Evolutionary conservation across 1,284 basidiomycete species (phyloP), one percentile per base, ranked within the genome.

Genomic region (Gomphus bonarii): DNA sequence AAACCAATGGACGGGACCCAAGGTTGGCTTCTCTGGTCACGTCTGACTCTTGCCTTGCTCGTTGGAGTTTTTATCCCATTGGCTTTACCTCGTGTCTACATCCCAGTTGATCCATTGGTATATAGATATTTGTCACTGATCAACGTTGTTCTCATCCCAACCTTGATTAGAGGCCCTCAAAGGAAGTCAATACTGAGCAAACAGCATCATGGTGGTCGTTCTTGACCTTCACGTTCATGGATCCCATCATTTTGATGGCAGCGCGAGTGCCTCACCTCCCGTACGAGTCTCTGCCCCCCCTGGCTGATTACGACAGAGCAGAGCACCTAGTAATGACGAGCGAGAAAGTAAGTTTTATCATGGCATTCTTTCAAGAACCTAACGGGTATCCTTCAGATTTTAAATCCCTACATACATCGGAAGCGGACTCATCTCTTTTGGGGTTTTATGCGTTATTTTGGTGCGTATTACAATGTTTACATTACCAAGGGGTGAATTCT

Each of bases 131-230:
- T 36, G 48, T 31, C 33, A 18, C 38, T 50, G n/a, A 50, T 36
- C 16, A 14, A 30, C 30, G 44, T 36, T 52, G n/a, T 42, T 22
- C 52, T 50, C 18, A 47, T 18, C 7, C 5, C 14, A 11, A 9
- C 30, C n/a, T n/a, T 22, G 3, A 33, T 38, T 25, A 79, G 76
- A 66, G 76, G 49, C 75, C 75, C 2, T 65, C 68, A 60, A 64
- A 70, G 4, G 64, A 70, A 22, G 74, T 76, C 7, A 83, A 80
- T 66, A 80, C 82, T 3, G 84, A 88, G 63, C 85, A 88, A 65
- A 84, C 80, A 0, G 77, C 82, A 0, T 80, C 83, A 0, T 69
- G 79, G 50, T 62, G 83, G 16, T 82, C 78, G 2, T 70, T 82
- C 60, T 47, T 75, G 14, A 72, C 79, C 42, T 88, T 77, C 67